Evolutionary conservation across 306 rosid species (phyloP).

Genomic region (barrel medic (Medicago truncatula)): DNA sequence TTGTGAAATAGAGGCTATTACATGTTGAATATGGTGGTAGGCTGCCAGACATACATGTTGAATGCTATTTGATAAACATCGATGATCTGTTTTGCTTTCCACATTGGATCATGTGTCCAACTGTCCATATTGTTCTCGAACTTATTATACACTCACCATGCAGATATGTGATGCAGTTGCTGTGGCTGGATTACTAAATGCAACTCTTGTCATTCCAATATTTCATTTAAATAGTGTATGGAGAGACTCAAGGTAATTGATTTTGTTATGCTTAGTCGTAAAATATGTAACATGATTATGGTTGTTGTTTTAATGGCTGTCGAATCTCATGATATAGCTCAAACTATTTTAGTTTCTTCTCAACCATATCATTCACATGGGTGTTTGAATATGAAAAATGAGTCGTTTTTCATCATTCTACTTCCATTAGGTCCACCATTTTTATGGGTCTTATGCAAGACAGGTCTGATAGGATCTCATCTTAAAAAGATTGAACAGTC

Average conservation of each 20-base stretch:
- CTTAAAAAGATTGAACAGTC: background rate
- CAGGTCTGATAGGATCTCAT: constrained; percentile 23
- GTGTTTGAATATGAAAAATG: constrained; percentile 22
- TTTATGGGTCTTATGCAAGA: constrained; percentile 24
- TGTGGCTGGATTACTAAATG: constrained; percentile 94
- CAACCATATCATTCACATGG: constrained; percentile 24
- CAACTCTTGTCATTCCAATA: constrained; percentile 90
- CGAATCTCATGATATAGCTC: constrained; percentile 7
- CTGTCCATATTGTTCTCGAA: constrained; percentile 27
- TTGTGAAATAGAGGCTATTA: no score
- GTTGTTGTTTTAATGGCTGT: constrained; percentile 32
- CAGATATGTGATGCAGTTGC: constrained; percentile 99
- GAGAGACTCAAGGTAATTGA: constrained; percentile 86
- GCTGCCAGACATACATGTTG: constrained; percentile 3
- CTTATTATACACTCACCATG: constrained; percentile 37
- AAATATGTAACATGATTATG: constrained; percentile 26
- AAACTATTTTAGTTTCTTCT: background rate
- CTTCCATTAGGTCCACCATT: constrained; percentile 18
- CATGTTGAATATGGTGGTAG: constrained; percentile 30
- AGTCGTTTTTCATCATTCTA: constrained; percentile 34
- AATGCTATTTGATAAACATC: constrained; percentile 20
- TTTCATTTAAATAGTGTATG: constrained; percentile 97
- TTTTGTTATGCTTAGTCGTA: constrained; percentile 19
- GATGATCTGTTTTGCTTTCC: constrained; percentile 29
- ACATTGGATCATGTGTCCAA: background rate